A percentile compares a stretch with the other conserved stretches of the same genome.
Evolutionary conservation across 2,329 filamentous ascomycete genomes (phyloP).

Genomic region (Fusarium tuaranense): DNA sequence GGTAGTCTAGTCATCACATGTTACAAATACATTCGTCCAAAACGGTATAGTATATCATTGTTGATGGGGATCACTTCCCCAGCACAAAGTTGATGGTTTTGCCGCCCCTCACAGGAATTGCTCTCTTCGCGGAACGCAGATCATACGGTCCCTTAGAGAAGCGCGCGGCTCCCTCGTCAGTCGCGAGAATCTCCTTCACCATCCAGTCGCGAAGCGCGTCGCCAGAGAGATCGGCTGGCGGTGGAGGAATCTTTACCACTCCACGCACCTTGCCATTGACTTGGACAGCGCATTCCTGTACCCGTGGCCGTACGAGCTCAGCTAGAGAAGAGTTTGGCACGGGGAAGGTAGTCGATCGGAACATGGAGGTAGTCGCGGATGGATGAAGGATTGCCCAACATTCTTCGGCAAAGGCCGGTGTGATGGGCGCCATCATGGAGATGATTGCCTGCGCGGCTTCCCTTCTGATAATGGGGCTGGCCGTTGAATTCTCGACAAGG

Average conservation of each 20-base stretch:
- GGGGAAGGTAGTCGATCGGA: slow-evolving; percentile 69
- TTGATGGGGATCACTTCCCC: slow-evolving; percentile 39
- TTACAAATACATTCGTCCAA: not conserved
- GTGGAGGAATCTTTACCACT: slow-evolving; percentile 71
- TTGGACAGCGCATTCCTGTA: slow-evolving; percentile 74
- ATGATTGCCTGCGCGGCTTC: slow-evolving; percentile 69
- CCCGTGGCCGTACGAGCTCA: slow-evolving; percentile 61
- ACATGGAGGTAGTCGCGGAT: slow-evolving; percentile 51
- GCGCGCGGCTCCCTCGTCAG: slow-evolving; percentile 69
- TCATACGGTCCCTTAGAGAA: slow-evolving; percentile 60
- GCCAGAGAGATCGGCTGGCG: slow-evolving; percentile 55
- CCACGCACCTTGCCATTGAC: slow-evolving; percentile 84
- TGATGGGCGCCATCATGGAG: slow-evolving; percentile 81
- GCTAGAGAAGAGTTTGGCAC: slow-evolving; percentile 60
- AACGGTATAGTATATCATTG: not conserved
- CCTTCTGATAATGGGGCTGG: slow-evolving; percentile 58
- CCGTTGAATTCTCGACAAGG: slow-evolving; percentile 60
- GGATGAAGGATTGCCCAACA: slow-evolving; percentile 74
- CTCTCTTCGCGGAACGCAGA: slow-evolving; percentile 67
- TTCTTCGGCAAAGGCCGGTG: slow-evolving; percentile 85
- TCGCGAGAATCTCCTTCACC: slow-evolving; percentile 69
- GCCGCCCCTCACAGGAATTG: slow-evolving; percentile 75
- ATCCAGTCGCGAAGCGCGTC: slow-evolving; percentile 70
- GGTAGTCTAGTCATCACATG: not conserved
- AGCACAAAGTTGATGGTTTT: slow-evolving; percentile 81